Base-by-base conservation (phyloP, 352 stramenopile species). In the Elongisporangium prolatum region DNA sequence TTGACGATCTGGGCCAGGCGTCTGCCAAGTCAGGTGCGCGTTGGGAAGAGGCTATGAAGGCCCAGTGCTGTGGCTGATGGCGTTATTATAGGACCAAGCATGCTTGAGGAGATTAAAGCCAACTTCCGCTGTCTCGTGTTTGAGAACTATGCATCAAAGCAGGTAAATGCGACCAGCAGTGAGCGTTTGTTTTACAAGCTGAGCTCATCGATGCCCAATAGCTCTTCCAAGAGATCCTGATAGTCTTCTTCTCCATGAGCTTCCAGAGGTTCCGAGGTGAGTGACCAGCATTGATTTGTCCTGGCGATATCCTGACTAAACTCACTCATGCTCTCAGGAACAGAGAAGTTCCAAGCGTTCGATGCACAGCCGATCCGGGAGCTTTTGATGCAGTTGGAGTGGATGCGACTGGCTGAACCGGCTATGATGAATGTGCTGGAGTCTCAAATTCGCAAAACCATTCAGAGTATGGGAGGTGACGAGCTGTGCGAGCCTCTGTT, bases 161-260 rank as follows among this genome's bases (percentile, higher is more conserved):
- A 68, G 57, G 69, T 73, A 18, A n/a, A 24, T 56, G 2, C 11
- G 21, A 9, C 22, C 60, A 16, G n/a, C 21, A 38, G 50, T 21
- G 3, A 21, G 48, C 48, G 21, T 51, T 22, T 24, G n/a, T 9
- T 16, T 3, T n/a, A 22, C 16, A 25, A 16, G 3, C 17, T 22
- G 25, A n/a, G n/a, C 37, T 21, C 44, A n/a, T 50, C 51, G 7
- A 49, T 2, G 48, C 58, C 4, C 67, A 44, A 17, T 44, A 79
- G 72, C 67, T 68, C 21, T 86, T 90, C 28, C 69, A 88, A 50
- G 80, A 88, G 34, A 61, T 87, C 34, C 48, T 90, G 50, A 52
- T 88, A 2, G 62, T 90, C 38, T 88, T 86, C 59, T 90, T 87
- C 61, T 83, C 75, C 50, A 87, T 84, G 75, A 88, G 74, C 50